These are phyloP conservation scores for Eucalyptus marginata DNA, from an alignment of 345 rosid species.

Conservation along the genomic window DNA sequence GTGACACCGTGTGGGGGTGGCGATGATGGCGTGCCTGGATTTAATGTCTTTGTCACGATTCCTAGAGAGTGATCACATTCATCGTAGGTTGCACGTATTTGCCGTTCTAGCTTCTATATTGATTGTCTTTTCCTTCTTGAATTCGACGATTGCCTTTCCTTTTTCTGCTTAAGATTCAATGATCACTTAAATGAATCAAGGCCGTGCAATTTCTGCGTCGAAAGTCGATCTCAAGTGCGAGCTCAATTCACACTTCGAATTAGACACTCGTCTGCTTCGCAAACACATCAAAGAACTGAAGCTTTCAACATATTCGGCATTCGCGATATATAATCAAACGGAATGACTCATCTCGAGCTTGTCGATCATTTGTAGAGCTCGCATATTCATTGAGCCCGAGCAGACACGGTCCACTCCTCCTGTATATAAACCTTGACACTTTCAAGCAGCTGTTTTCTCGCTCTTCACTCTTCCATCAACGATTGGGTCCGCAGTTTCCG, in stretches of 20 bases:
- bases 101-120: background rate
- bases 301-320: background rate
- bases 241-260: background rate
- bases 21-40: background rate
- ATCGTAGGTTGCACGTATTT: background rate
- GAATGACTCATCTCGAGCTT: background rate
- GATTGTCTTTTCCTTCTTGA: background rate
- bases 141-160: background rate
- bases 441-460: background rate
- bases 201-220: background rate
- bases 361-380: background rate
- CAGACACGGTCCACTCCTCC: background rate
- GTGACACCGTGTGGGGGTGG: slow-evolving; percentile 9
- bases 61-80: background rate
- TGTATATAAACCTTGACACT: background rate
- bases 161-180: background rate
- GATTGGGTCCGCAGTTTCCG: background rate
- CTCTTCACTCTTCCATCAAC: background rate
- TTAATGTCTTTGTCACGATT: slow-evolving; percentile 20
- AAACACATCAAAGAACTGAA: background rate
- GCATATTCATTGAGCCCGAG: background rate
- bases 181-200: background rate
- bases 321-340: background rate
- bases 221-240: background rate
- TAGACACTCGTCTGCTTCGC: background rate